A percentile compares a stretch with the other conserved stretches of the same genome.
phyloP scores from a whole-genome alignment of 2,329 filamentous ascomycete species.

The Aquanectria penicillioides region DNA sequence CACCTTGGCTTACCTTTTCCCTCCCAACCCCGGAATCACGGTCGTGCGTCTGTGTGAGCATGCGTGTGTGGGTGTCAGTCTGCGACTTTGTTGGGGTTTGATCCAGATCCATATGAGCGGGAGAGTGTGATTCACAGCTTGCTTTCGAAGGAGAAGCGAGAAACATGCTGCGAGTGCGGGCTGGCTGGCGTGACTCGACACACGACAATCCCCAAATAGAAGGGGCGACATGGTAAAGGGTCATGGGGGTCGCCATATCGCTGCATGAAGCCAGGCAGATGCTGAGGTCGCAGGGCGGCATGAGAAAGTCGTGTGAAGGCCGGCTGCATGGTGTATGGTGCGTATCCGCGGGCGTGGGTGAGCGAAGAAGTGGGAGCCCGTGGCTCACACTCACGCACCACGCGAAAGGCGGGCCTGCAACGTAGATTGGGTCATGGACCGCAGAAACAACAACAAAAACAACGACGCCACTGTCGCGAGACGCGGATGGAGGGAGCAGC shows the following conservation, averaged over 20 bases:
- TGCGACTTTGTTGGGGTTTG: conserved; percentile 14
- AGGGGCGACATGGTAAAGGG: not conserved
- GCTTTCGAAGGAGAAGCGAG: too few species aligned
- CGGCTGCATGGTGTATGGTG: too few species aligned
- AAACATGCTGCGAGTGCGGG: too few species aligned
- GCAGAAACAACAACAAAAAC: conserved; percentile 4
- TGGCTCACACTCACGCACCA: too few species aligned
- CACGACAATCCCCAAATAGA: too few species aligned
- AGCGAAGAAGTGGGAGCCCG: not conserved
- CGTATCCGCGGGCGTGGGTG: conserved; percentile 2
- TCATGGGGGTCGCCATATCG: not conserved
- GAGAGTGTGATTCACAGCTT: not conserved
- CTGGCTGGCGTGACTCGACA: too few species aligned
- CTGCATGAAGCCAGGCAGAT: conserved; percentile 20
- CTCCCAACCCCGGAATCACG: not conserved
- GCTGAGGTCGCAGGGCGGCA: conserved; percentile 3
- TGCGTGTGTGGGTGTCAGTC: not conserved
- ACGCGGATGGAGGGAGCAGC: too few species aligned
- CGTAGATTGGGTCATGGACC: conserved; percentile 2
- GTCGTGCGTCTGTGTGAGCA: not conserved
- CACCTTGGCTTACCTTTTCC: conserved; percentile 8
- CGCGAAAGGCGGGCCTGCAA: conserved; percentile 3
- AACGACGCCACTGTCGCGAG: not conserved
- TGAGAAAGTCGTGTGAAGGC: too few species aligned
- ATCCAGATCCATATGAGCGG: conserved; percentile 1